A percentile compares a stretch with the other conserved stretches of the same genome.
Evolutionary conservation across 129 eudicot genomes (phyloP).

Genomic region (Rutidosis leptorrhynchoides): DNA sequence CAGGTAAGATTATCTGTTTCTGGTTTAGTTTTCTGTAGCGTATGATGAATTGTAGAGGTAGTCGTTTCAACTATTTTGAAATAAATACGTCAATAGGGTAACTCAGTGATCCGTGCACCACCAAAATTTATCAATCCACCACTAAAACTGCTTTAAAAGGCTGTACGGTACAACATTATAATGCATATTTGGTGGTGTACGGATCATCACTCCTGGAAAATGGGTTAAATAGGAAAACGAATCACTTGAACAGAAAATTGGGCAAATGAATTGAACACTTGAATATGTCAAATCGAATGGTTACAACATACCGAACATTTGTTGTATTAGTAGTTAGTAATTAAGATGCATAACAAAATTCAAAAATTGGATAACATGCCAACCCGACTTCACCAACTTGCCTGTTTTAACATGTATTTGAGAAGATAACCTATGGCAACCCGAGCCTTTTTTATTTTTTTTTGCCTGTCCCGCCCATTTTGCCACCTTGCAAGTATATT

Average conservation of each 20-base stretch:
- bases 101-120: no score
- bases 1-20: slow-evolving; percentile 45
- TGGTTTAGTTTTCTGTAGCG: not conserved
- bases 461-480: not conserved
- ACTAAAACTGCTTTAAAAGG: no score
- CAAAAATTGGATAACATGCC: not conserved
- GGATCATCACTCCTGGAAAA: no score
- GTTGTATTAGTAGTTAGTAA: no score
- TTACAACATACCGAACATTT: no score
- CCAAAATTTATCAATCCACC: no score
- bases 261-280: not conserved
- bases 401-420: not conserved
- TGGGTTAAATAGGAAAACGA: not conserved
- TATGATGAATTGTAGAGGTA: not conserved
- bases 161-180: no score
- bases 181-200: no score
- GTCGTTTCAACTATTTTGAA: not conserved
- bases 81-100: not conserved
- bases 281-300: not conserved
- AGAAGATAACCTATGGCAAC: no score
- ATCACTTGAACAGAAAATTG: not conserved
- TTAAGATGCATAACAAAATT: no score
- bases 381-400: not conserved
- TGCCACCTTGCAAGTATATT: not conserved
- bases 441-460: not conserved